Evolutionary conservation across 2,329 filamentous ascomycete genomes (phyloP).

Genomic region (Aspergillus nomiae): DNA sequence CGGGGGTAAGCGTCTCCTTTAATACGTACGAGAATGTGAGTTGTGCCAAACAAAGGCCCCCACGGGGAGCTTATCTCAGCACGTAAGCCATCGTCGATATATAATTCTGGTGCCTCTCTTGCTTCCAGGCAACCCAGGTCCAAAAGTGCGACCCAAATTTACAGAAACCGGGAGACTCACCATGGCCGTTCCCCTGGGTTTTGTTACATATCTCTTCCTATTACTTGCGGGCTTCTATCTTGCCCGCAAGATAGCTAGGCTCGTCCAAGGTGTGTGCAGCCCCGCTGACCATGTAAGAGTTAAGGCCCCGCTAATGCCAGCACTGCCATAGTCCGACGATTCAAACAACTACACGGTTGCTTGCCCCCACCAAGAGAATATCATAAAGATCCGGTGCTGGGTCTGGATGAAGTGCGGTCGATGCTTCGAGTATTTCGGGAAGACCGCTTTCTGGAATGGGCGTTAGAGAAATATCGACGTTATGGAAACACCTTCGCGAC

Average conservation of each 20-base stretch:
- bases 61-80: background rate
- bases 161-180: background rate
- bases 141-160: too few species aligned
- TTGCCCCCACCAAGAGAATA: background rate
- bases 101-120: background rate
- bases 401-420: background rate
- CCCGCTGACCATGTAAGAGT: background rate
- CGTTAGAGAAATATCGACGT: background rate
- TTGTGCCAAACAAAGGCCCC: background rate
- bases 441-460: background rate
- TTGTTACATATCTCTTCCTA: background rate
- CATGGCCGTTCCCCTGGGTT: background rate
- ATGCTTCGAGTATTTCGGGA: background rate
- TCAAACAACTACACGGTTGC: conserved; percentile 1
- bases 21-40: background rate
- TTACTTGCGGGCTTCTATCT: background rate
- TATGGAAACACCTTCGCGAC: background rate
- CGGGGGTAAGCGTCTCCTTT: background rate
- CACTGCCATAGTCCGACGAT: background rate
- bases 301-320: background rate
- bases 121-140: too few species aligned
- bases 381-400: background rate
- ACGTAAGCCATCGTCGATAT: background rate
- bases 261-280: background rate
- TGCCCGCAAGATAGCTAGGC: background rate